A percentile compares a stretch with the other conserved stretches of the same genome.
phyloP scores from a whole-genome alignment of 2,329 filamentous ascomycete genomes.

The Colletotrichum orchidophilum region DNA sequence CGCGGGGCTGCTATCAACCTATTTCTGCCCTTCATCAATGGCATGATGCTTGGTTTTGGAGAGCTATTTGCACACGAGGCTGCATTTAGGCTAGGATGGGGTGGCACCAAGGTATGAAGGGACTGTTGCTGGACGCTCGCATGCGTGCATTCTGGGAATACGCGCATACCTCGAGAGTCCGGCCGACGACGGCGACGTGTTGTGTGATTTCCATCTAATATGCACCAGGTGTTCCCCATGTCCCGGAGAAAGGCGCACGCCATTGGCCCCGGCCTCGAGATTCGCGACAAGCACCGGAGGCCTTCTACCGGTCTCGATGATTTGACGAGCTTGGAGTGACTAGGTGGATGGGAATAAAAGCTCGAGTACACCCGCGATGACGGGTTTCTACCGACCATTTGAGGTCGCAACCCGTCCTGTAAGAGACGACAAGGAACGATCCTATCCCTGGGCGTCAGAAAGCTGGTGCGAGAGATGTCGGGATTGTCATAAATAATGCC shows the following conservation, averaged over 20 bases:
- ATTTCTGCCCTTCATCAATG: slow-evolving; percentile 95
- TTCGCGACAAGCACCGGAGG: slow-evolving; percentile 72
- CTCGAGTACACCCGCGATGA: background rate
- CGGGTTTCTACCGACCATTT: background rate
- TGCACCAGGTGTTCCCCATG: slow-evolving; percentile 63
- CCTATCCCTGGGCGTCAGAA: background rate
- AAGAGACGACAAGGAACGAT: background rate
- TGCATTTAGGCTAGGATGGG: slow-evolving; percentile 93
- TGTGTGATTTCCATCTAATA: background rate
- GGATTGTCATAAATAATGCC: background rate
- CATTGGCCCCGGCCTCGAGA: slow-evolving; percentile 85
- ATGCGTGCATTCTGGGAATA: background rate
- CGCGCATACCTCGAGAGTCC: background rate
- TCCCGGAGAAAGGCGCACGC: slow-evolving; percentile 70
- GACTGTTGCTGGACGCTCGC: background rate
- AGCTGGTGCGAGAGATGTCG: background rate
- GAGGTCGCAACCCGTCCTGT: background rate
- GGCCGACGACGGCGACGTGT: background rate
- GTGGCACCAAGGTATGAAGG: slow-evolving; percentile 82
- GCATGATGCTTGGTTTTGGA: slow-evolving; percentile 97
- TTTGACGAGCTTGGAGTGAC: slow-evolving; percentile 74
- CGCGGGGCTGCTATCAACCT: slow-evolving; percentile 95
- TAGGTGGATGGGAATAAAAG: slow-evolving; percentile 30
- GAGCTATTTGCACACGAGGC: slow-evolving; percentile 97
- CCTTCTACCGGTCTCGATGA: slow-evolving; percentile 69